Evolutionary conservation across 1,284 basidiomycete species (phyloP), one percentile per base, ranked within the genome.

Genomic region (Tetrapyrgos nigripes): DNA sequence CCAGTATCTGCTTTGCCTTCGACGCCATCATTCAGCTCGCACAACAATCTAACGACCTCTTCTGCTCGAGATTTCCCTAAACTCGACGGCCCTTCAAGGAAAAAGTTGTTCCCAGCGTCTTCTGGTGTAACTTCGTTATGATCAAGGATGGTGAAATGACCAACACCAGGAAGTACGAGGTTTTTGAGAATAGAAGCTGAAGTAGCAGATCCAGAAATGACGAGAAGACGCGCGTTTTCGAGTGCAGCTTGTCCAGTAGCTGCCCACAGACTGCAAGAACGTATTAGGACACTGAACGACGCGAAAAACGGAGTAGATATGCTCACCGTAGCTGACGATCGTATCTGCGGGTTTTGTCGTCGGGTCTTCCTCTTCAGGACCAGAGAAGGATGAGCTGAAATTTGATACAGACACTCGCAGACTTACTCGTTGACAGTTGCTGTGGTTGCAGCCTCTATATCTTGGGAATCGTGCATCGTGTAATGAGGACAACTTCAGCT

Each of bases 51-150:
- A 17, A 93, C 91, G 3, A 89, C 89, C 72, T 98, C 93, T 57
- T 85, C 73, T 0, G 96, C 95, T 47, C 94, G 88, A 52, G 82
- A 81, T 70, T 89, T 90, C 9, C 93, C 95, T 54, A 97, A 81
- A 64, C 90, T 92, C 24, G 85, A 78, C 0, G 82, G 80, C 0
- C 86, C 88, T 53, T 93, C 86, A 24, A 99, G 81, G 78, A 99
- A 99, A 80, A 98, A 98, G 80, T 98, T 98, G 79, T 95, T 93
- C 0, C 95, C 95, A 0, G 94, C 87, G 68, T 99, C 96, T 51
- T 88, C 84, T 3, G 86, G 81, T 1, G 86, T 80, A 17, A 90
- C 89, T 27, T 72, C 66, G 1, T 76, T 72, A 46, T 83, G 74
- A 65, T 97, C 95, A 57, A 97, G 82, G 72, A 99, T 84, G 45